Evolutionary conservation across 306 rosid species (phyloP), one percentile per base, ranked within the genome.

Genomic region (Hippophae gyantsensis): DNA sequence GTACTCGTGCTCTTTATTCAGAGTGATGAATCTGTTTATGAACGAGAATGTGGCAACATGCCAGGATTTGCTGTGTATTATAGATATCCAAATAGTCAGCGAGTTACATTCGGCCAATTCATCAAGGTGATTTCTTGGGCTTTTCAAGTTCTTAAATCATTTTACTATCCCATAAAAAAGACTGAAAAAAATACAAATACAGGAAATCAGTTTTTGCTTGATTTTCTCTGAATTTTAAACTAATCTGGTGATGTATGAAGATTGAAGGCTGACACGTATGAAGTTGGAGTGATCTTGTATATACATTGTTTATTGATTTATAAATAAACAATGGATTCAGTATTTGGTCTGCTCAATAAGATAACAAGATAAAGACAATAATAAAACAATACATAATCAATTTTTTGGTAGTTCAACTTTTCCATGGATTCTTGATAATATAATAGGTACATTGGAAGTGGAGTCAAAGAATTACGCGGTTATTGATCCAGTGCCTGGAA

Each of bases 51-150:
- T 63, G 96, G 99, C 77, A 92, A 92, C 80, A 92, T 84, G 99
- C 99, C 99, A 1, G 99, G 99, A 56, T 92, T 92, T 76, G 96
- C 99, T 46, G 96, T 92, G 55, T 92, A 88, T 79, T 92, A 92
- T 68, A 80, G 99, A 80, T 82, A 78, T 76, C 99, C 99, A 14
- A 79, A 92, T 73, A 82, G 95, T 73, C 95, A 88, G 71, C 82
- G 99, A 59, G 99, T 92, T 66, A 78, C 89, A 10, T 92, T 85
- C 58, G 90, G 89, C 70, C 99, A 92, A 70, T 92, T 92, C 79
- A 84, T 92, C 60, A 92, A 89, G 96, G 99, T 78, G 68, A 71
- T 89, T 76, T 47, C 52, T 54, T 77, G 48, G 52, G 52, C 55
- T 45, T 54, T 53, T 42, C 56, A 57, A 10, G 41, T 40, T 48